Evolutionary conservation across 2,329 filamentous ascomycete genomes (phyloP).

Genomic region (Orbilia ellipsospora): DNA sequence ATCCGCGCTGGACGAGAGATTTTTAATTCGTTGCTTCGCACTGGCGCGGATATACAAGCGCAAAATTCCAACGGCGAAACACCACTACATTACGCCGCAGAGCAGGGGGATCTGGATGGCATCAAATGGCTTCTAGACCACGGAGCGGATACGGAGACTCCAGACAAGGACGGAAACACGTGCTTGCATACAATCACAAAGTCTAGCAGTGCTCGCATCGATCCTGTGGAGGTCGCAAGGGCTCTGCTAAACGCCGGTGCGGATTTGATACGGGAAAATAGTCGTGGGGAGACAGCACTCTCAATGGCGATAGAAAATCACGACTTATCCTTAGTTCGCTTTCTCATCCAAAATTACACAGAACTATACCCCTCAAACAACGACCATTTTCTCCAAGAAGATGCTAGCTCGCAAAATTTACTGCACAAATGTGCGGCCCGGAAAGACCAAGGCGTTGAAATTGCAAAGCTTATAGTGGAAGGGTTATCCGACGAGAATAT

Average conservation of each 20-base stretch:
- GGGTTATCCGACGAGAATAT: conserved; percentile 4
- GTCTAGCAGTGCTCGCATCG: not conserved
- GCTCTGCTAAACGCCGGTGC: conserved; percentile 12
- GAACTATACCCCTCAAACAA: not conserved
- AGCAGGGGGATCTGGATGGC: not conserved
- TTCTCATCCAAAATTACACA: not conserved
- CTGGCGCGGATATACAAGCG: not conserved
- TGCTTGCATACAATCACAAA: not conserved
- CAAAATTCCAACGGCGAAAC: not conserved
- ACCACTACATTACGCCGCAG: not conserved
- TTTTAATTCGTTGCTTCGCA: not conserved
- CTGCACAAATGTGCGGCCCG: conserved; percentile 7
- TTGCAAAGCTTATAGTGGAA: conserved; percentile 13
- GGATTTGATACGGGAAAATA: not conserved
- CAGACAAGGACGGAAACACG: not conserved
- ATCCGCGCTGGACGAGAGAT: not conserved
- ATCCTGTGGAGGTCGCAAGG: not conserved
- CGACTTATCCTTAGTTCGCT: not conserved
- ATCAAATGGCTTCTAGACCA: not conserved
- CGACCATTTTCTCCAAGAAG: conserved; percentile 2
- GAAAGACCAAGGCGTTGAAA: not conserved
- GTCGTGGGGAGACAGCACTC: conserved; percentile 6
- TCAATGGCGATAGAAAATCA: not conserved
- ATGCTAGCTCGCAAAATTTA: conserved; percentile 10
- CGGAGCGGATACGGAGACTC: not conserved